Base-by-base conservation (phyloP, 2,329 filamentous ascomycete species). In the Beauveria sp. region DNA sequence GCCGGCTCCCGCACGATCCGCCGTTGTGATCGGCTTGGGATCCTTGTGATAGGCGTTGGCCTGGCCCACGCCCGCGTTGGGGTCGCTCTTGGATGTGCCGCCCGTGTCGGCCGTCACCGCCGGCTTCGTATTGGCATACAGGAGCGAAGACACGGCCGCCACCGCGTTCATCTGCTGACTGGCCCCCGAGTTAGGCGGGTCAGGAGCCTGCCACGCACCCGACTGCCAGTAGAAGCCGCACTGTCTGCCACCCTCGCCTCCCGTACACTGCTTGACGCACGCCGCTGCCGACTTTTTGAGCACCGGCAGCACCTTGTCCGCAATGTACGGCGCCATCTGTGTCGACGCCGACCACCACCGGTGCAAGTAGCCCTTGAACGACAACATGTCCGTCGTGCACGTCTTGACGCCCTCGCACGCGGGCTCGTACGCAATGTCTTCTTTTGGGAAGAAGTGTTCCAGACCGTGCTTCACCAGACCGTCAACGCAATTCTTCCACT, bases 301-400 rank as follows among this genome's bases (percentile, higher is more conserved):
- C 48, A 80, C 77, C 1, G 80, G 76, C 56, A 78, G 73, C 59
- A 88, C 80, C n/a, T 69, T 70, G 2, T 76, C 70, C 28, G 73
- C 71, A 1, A 80, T 82, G 52, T 78, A 81, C 0, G 85, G 84
- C 1, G 83, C 82, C 34, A 87, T 66, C 62, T 83, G 75, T 3
- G 79, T 77, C 2, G 79, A 77, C 48, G 78, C 74, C 8, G 80
- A 79, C 65, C 86, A 78, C 80, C 82, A 85, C 24, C 80, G 78
- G 41, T 81, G 76, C 24, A 87, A 72, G 55, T 84, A 80, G 16
- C 83, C 84, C 67, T 87, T 87, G 77, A 86, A 88, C 6, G 82
- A 80, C 61, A 80, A 74, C 73, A 88, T 84, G 65, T 89, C 87
- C 48, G 79, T 79, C 65, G 83, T 83, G 74, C 87, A 90, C 3